These are phyloP conservation scores for Verticillium albo-atrum DNA, from an alignment of 2,329 filamentous ascomycete genomes.

Conservation along the genomic window DNA sequence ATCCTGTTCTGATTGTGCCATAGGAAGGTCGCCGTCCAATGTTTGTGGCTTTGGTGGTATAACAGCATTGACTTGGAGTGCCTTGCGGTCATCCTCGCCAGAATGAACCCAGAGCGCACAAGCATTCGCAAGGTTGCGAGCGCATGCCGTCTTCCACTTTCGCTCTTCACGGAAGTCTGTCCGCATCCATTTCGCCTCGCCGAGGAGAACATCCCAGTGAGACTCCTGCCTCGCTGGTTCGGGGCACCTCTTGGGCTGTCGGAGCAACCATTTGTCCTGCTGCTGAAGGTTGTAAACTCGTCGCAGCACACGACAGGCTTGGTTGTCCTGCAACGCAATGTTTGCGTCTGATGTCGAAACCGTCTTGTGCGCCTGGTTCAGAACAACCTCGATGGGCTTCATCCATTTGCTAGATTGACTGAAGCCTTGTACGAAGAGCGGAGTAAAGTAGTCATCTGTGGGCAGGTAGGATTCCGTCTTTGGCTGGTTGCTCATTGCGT, in stretches of 20 bases:
- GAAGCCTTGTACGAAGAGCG: conserved; percentile 56
- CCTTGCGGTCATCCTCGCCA: conserved; percentile 55
- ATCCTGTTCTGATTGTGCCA: conserved; percentile 26
- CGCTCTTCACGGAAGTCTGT: conserved; percentile 92
- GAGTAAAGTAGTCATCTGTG: conserved; percentile 60
- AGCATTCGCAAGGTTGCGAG: conserved; percentile 73
- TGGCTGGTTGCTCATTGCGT: conserved; percentile 33
- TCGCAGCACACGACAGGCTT: conserved; percentile 81
- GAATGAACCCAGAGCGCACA: conserved; percentile 79
- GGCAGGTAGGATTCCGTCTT: conserved; percentile 36
- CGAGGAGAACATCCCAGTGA: conserved; percentile 81
- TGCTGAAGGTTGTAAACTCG: conserved; percentile 89
- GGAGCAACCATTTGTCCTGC: conserved; percentile 85
- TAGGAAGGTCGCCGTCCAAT: conserved; percentile 23
- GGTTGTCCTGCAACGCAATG: conserved; percentile 77
- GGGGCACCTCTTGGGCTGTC: conserved; percentile 78
- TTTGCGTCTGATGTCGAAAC: conserved; percentile 81
- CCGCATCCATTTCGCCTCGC: conserved; percentile 97
- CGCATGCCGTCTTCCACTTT: conserved; percentile 85
- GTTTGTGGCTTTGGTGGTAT: conserved; percentile 38
- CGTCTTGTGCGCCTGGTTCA: conserved; percentile 83
- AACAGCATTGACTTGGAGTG: conserved; percentile 62
- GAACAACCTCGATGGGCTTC: conserved; percentile 63
- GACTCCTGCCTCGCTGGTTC: conserved; percentile 74
- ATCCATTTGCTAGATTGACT: conserved; percentile 53